These are phyloP conservation scores for Takakia lepidozioides DNA, from an alignment of 225 moss, liverwort and hornwort species.

Conservation along the genomic window DNA sequence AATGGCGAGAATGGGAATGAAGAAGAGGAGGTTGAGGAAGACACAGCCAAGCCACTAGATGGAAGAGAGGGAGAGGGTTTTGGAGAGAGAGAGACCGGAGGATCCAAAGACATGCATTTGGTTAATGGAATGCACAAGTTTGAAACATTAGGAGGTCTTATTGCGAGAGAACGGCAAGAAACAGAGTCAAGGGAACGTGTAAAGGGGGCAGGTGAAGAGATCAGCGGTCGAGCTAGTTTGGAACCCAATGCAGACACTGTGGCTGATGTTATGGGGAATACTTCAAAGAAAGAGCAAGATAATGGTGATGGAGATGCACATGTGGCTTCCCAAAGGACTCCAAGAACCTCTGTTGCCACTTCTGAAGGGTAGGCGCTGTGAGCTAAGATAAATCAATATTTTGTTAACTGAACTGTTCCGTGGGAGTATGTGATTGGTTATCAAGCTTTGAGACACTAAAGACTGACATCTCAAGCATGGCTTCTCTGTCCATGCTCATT, in stretches of 20 bases:
- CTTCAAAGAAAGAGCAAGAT: conserved; percentile 26
- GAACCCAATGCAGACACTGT: conserved; percentile 18
- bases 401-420: no score
- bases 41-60: no score
- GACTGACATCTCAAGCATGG: no score
- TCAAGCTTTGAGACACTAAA: no score
- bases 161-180: conserved; percentile 31
- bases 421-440: no score
- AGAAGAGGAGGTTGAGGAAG: no score
- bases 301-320: conserved; percentile 23
- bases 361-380: conserved; percentile 42
- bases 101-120: conserved; percentile 6
- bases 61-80: no score
- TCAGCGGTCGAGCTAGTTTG: conserved; percentile 20
- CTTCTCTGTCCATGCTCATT: no score
- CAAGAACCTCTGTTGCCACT: conserved; percentile 25
- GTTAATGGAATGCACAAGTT: conserved; percentile 22
- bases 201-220: conserved; percentile 36
- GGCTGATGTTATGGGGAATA: conserved; percentile 29
- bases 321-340: conserved; percentile 16
- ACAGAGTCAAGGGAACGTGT: conserved; percentile 33
- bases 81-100: conserved; percentile 1
- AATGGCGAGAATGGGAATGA: no score
- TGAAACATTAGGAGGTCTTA: conserved; percentile 46
- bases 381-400: no score